Evolutionary conservation across 163 green algal species (phyloP), one percentile per base, ranked within the genome.

Genomic region (Botryococcus braunii): DNA sequence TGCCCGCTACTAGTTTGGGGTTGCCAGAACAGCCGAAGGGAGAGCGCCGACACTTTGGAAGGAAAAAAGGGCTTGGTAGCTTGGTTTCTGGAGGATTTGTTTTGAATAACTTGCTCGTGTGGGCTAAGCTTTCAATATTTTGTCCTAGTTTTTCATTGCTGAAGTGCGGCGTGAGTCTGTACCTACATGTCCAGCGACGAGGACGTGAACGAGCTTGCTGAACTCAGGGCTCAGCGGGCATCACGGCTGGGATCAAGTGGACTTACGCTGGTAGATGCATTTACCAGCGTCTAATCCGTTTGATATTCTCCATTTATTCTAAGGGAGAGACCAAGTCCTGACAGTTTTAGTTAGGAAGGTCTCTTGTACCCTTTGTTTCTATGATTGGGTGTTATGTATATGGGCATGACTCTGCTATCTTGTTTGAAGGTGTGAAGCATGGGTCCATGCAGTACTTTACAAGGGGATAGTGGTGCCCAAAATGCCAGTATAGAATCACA

Each of bases 371-470:
- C 43, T 52, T 13, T 27, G 43, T 52, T n/a, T n/a, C n/a, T n/a
- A n/a, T n/a, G n/a, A n/a, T n/a, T n/a, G n/a, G 43, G 43, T 17
- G 43, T 52, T 13, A 13, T 52, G 43, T 13, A 13, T 17, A 23
- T 66, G 59, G 37, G 49, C 37, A 66, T 5, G 6, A n/a, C 59
- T 47, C 36, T 66, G 2, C 59, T n/a, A n/a, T n/a, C n/a, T n/a
- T n/a, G n/a, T n/a, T n/a, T n/a, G n/a, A n/a, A n/a, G n/a, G n/a
- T 36, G 1, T 25, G 49, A 32, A 49, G 23, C 7, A 23, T 63
- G 56, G 56, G 17, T 63, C 56, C 27, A n/a, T 1, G 1, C 4
- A 60, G 27, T 1, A 60, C n/a, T n/a, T n/a, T n/a, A n/a, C n/a
- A n/a, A n/a, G n/a, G n/a, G n/a, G n/a, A n/a, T n/a, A n/a, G n/a